Conservation (phyloP, 345 rosid species). For the Combretum micranthum region DNA sequence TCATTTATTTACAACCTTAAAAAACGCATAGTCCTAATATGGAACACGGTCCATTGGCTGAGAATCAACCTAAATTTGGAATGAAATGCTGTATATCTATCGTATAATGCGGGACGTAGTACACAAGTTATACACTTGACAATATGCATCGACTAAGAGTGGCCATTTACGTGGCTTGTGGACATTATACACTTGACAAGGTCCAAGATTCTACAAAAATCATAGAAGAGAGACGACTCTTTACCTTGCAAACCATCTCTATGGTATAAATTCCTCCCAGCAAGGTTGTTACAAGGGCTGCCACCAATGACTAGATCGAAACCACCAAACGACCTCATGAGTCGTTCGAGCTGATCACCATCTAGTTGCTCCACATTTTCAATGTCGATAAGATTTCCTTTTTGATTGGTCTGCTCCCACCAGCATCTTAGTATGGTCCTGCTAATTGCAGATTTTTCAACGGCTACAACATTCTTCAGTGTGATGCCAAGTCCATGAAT, state of each 20-base stretch:
- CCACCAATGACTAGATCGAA: conserved; percentile 94
- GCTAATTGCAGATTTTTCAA: conserved; percentile 59
- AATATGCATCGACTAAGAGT: too few species aligned
- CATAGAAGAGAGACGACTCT: conserved; percentile 70
- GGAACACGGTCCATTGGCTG: too few species aligned
- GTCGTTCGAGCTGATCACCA: conserved; percentile 33
- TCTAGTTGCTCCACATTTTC: conserved; percentile 42
- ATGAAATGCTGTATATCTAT: too few species aligned
- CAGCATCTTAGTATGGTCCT: conserved; percentile 53
- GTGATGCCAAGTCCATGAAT: conserved; percentile 64
- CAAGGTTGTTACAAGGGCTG: too few species aligned
- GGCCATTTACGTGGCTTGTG: too few species aligned
- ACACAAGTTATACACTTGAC: too few species aligned
- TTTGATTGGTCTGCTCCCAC: conserved; percentile 93
- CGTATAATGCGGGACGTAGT: too few species aligned
- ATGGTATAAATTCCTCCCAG: conserved; percentile 71
- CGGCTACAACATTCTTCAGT: conserved; percentile 66
- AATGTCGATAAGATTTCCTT: conserved; percentile 45
- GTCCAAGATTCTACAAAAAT: conserved; percentile 60
- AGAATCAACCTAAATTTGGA: too few species aligned
- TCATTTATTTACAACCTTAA: too few species aligned
- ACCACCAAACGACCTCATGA: conserved; percentile 51
- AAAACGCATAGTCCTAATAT: too few species aligned
- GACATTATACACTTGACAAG: conserved; percentile 28
- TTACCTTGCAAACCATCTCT: conserved; percentile 81